Evolutionary conservation across 2,329 filamentous ascomycete genomes (phyloP).

Genomic region (Rhinocladiella similis): DNA sequence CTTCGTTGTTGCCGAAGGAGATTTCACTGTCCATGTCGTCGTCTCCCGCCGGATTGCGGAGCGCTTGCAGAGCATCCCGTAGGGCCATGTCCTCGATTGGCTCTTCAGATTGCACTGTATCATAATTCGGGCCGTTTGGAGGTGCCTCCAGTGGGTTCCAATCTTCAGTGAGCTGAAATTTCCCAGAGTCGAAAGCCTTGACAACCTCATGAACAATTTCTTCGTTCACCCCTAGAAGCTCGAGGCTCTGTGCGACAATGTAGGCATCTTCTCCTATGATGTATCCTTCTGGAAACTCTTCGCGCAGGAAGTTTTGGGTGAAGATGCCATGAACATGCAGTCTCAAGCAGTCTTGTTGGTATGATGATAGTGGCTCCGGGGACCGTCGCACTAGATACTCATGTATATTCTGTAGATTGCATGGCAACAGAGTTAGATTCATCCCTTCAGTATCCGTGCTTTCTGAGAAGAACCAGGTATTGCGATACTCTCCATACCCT

Average conservation of each 20-base stretch:
- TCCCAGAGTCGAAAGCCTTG: slow-evolving; percentile 14
- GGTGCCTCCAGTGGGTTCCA: slow-evolving; percentile 11
- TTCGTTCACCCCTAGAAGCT: slow-evolving; percentile 7
- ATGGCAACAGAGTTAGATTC: slow-evolving; percentile 19
- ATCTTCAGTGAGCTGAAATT: slow-evolving; percentile 3
- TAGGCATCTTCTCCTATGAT: slow-evolving; percentile 23
- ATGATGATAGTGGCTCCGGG: slow-evolving; percentile 3
- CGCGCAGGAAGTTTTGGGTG: slow-evolving; percentile 24
- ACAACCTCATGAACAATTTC: slow-evolving; percentile 13
- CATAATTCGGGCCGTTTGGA: background rate
- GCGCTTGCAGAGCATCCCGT: slow-evolving; percentile 15
- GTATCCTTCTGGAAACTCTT: slow-evolving; percentile 27
- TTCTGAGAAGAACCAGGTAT: slow-evolving; percentile 21
- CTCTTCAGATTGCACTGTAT: slow-evolving; percentile 11
- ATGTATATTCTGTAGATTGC: slow-evolving; percentile 18
- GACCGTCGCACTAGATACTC: slow-evolving; percentile 10
- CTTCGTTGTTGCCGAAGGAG: slow-evolving; percentile 43
- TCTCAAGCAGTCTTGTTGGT: slow-evolving; percentile 16
- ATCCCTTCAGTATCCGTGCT: slow-evolving; percentile 6
- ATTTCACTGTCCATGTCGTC: slow-evolving; percentile 46
- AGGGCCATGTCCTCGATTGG: slow-evolving; percentile 15
- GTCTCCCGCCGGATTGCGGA: slow-evolving; percentile 39
- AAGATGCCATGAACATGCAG: slow-evolving; percentile 25
- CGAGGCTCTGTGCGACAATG: slow-evolving; percentile 10
- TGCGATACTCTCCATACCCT: slow-evolving; percentile 27